Conservation (phyloP, 2,329 filamentous ascomycete species). For the Penicillium sp. region DNA sequence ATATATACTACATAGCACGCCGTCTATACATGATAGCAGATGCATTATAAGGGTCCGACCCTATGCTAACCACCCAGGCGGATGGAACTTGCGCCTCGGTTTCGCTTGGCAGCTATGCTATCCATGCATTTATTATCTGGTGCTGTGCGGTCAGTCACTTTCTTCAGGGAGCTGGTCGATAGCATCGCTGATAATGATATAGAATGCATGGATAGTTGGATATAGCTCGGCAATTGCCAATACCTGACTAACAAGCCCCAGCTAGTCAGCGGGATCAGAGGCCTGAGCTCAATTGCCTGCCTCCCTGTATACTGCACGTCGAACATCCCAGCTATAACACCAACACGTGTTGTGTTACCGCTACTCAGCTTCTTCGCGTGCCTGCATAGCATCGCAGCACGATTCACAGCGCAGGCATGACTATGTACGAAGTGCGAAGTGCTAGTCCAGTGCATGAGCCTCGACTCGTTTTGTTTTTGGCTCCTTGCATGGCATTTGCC, state of each 20-base stretch:
- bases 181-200: not conserved
- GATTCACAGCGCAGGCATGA: not conserved
- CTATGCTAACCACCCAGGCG: not conserved
- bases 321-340: not conserved
- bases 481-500: not conserved
- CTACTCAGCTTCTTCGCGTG: not conserved
- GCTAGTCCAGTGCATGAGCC: not conserved
- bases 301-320: not conserved
- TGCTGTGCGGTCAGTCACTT: no score
- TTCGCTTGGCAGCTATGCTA: not conserved
- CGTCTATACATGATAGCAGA: no score
- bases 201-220: not conserved
- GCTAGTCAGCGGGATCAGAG: not conserved
- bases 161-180: not conserved
- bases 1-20: no score
- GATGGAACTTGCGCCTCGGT: not conserved
- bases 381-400: not conserved
- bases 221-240: not conserved
- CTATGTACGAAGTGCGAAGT: not conserved
- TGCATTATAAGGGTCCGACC: not conserved
- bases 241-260: not conserved
- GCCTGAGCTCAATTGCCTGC: not conserved
- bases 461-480: not conserved
- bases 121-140: not conserved
- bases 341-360: not conserved